Base-by-base conservation (phyloP, 1,284 basidiomycete species). In the Sporisorium sorghi region DNA sequence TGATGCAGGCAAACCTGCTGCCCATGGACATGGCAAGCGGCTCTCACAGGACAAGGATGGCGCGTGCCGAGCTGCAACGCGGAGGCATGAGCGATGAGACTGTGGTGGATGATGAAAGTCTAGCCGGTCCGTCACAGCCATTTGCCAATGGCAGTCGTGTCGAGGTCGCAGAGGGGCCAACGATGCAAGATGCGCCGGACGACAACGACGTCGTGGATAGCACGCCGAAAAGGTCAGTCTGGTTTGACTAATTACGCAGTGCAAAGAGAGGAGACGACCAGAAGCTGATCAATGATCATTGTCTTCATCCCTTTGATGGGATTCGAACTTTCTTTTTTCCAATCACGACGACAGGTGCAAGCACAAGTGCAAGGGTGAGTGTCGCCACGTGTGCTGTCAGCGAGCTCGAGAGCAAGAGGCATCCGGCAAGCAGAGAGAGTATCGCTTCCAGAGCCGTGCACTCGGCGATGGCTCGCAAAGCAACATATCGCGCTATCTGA, bases 351-450 rank as follows among this genome's bases (percentile, higher is more conserved):
- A 14, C 55, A 75, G 67, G 23, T 78, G 76, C 55, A 63, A 70
- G 53, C 76, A 78, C 55, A 68, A 53, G 23, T 78, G 76, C 77
- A 84, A 82, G 47, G 58, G 46, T 12, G 56, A 40, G 2, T 85
- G 84, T 64, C 67, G 81, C 26, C 84, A 85, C 46, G 61, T 76
- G 24, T 85, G 84, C 75, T 83, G 62, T 43, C 66, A 64, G 33
- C 70, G 69, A 8, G 50, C 53, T 6, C 52, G 61, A 42, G 67
- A 70, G 26, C 37, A 48, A 17, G 43, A 53, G 15, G 33, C 21
- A 1, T 32, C 49, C 12, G 58, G 32, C 14, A 56, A 33, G 57
- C 44, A 51, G 10, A 32, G 49, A 11, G 26, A 59, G 23, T 60
- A 52, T 23, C 48, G 47, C 2, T 64, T 60, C 21, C 67, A 57